Evolutionary conservation across 1,139 yeast genomes (phyloP).

Genomic region (Geotrichum macrosporum): DNA sequence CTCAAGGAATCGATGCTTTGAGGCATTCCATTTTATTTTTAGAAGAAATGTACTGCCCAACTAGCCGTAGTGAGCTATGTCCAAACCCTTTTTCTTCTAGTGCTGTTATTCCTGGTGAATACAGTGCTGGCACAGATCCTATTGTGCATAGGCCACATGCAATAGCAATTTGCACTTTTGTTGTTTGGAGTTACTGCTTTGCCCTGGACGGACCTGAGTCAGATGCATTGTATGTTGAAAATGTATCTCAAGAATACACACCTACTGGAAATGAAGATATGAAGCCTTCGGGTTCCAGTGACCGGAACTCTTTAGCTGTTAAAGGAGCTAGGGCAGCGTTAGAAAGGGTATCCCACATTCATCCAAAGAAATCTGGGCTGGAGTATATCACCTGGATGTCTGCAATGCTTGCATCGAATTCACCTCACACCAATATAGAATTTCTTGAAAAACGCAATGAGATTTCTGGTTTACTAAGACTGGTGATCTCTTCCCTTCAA

Average conservation of each 20-base stretch:
- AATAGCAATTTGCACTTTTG: conserved; percentile 49
- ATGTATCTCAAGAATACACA: background rate
- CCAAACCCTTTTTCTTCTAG: conserved; percentile 8
- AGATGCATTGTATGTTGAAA: conserved; percentile 24
- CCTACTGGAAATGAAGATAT: background rate
- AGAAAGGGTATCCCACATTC: conserved; percentile 1
- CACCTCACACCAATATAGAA: conserved; percentile 6
- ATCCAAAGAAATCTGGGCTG: background rate
- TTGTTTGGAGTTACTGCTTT: conserved; percentile 57
- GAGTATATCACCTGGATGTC: conserved; percentile 9
- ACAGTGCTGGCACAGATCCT: conserved; percentile 50
- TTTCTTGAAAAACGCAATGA: conserved; percentile 26
- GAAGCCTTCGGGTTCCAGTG: background rate
- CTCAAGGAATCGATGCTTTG: conserved; percentile 4
- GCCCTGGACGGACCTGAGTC: conserved; percentile 54
- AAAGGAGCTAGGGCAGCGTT: conserved; percentile 6
- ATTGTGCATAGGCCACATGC: conserved; percentile 54
- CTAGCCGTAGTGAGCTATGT: conserved; percentile 9
- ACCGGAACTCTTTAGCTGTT: background rate
- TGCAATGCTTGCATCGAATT: background rate
- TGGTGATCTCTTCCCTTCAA: conserved; percentile 31
- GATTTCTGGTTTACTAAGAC: conserved; percentile 35
- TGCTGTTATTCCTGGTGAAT: background rate
- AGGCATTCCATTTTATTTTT: conserved; percentile 29
- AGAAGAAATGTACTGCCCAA: conserved; percentile 28